Base-by-base conservation (phyloP, 305 asterid species). In the Solanum hybrid region DNA sequence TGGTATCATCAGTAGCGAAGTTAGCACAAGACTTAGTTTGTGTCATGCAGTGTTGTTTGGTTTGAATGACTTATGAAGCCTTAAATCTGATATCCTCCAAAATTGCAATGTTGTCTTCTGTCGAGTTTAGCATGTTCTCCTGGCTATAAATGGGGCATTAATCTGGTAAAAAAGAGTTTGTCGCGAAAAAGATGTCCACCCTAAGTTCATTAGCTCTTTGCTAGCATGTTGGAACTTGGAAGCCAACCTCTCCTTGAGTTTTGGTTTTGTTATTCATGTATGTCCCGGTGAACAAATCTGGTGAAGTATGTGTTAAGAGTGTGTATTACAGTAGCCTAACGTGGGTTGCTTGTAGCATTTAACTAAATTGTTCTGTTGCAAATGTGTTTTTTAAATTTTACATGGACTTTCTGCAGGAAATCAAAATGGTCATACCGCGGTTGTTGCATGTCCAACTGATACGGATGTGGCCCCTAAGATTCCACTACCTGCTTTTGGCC, bases 401-500 rank as follows among this genome's bases (percentile, higher is more conserved):
- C 32, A 36, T 45, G 41, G 36, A 68, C 72, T 32, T 34, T 91
- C 65, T 92, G 90, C 95, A 96, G 98, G 96, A 87, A 90, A 93
- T 90, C 95, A 93, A 92, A 91, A 86, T 86, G 92, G 90, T 92
- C 91, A 90, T 89, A 90, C 96, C 84, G 94, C 97, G 15, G 61
- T 88, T 31, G 90, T 94, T 90, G 92, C 90, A 10, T 89, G 94
- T 91, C 96, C 97, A 11, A 89, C 87, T 37, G 98, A 92, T 91
- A 87, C 89, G 65, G 95, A 95, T 76, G 95, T 93, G 2, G 90
- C 91, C 33, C 94, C 98, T 39, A 95, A 92, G 90, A 91, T 96
- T 37, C 93, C 92, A 6, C 94, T 97, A 68, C 98, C 99, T 11
- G 95, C 93, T 80, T 97, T 96, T 90, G 99, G 98, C 81, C 95